A percentile compares a stretch with the other conserved stretches of the same genome.
Conservation (phyloP, 768 basidiomycete species). For the Lactarius sp. region DNA sequence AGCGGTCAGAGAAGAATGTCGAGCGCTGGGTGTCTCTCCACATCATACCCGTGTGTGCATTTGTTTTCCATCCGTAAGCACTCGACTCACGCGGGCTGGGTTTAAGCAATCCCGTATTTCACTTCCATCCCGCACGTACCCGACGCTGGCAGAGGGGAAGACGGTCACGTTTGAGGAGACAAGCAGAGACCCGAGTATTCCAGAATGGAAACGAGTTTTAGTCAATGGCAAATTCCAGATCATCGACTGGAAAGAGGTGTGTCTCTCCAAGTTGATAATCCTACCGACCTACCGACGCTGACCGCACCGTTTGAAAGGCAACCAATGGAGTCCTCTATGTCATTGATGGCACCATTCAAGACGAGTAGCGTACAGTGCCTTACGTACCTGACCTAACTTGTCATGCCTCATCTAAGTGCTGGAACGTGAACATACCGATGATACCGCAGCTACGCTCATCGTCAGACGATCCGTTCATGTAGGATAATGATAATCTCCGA, state of each 20-base stretch:
- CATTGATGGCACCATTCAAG: conserved; percentile 48
- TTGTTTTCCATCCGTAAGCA: background rate
- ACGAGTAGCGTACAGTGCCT: conserved; percentile 21
- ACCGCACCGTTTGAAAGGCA: conserved; percentile 35
- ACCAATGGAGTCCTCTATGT: conserved; percentile 55
- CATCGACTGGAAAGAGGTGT: conserved; percentile 56
- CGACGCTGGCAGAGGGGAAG: conserved; percentile 56
- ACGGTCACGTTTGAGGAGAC: conserved; percentile 49
- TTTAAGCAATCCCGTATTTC: conserved; percentile 45
- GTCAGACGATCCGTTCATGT: background rate
- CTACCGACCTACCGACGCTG: background rate
- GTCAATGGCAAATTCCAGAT: conserved; percentile 56
- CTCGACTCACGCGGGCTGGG: background rate
- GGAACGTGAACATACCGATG: background rate
- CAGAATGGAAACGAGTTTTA: conserved; percentile 56
- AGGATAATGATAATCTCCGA: background rate
- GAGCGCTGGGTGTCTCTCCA: conserved; percentile 79
- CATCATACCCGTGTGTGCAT: conserved; percentile 66
- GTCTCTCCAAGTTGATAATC: conserved; percentile 15
- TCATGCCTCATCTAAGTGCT: background rate
- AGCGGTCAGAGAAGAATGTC: conserved; percentile 57
- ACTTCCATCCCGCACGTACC: conserved; percentile 43
- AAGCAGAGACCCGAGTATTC: conserved; percentile 34
- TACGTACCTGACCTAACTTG: background rate
- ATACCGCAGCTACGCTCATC: background rate